phyloP scores from a whole-genome alignment of 2,329 filamentous ascomycete genomes.

The Fusarium bactridioides region DNA sequence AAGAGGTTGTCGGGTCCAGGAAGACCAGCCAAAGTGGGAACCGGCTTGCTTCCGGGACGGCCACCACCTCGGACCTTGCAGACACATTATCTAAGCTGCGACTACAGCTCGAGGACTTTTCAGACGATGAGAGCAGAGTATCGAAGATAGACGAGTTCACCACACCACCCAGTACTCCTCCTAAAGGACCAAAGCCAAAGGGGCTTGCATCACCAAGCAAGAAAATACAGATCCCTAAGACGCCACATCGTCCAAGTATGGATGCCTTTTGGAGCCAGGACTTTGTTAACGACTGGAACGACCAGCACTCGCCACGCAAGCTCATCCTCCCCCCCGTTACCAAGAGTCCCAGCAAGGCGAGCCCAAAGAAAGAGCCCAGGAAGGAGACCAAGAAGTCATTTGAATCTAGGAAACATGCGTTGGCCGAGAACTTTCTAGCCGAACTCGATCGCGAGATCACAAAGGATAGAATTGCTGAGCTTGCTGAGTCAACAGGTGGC shows the following conservation, averaged over 20 bases:
- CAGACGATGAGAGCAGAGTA: conserved; percentile 30
- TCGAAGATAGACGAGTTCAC: conserved; percentile 16
- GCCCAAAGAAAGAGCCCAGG: conserved; percentile 48
- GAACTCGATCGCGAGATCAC: conserved; percentile 76
- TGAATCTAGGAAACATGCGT: conserved; percentile 64
- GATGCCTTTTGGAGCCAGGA: conserved; percentile 69
- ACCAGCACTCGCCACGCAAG: conserved; percentile 64
- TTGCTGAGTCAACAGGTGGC: conserved; percentile 72
- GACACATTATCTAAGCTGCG: conserved; percentile 37
- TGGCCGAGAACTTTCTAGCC: conserved; percentile 70
- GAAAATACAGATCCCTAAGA: conserved; percentile 55
- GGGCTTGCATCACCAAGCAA: conserved; percentile 46
- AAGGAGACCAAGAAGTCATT: conserved; percentile 66
- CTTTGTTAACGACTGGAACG: conserved; percentile 69
- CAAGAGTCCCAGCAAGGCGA: conserved; percentile 43
- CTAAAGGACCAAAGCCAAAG: conserved; percentile 23
- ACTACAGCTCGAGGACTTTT: conserved; percentile 36
- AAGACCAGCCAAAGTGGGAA: conserved; percentile 6
- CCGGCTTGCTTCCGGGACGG: background rate
- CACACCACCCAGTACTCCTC: conserved; percentile 37
- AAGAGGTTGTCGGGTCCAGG: background rate
- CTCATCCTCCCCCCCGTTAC: conserved; percentile 41
- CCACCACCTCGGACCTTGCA: conserved; percentile 34
- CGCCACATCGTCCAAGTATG: conserved; percentile 60
- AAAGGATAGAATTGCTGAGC: conserved; percentile 62